Conservation (phyloP, 805 yeast species). For the Grigorovia yakushimaensis region DNA sequence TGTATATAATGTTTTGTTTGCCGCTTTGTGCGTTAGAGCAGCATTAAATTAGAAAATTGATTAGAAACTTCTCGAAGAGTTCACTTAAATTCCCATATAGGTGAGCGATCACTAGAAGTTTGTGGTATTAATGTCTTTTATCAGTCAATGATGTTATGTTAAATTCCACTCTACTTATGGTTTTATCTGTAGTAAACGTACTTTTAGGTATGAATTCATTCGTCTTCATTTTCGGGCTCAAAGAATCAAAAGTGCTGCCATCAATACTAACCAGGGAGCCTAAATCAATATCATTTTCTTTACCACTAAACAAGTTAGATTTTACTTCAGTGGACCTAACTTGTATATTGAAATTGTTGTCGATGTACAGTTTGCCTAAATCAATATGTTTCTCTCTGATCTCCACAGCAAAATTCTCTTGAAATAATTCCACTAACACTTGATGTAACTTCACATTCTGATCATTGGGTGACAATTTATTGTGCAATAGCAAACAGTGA, state of each 20-base stretch:
- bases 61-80: too few relatives aligned
- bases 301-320: too few relatives aligned
- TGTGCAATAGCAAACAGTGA: conserved; percentile 62
- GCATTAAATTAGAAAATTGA: too few relatives aligned
- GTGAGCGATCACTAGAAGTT: too few relatives aligned
- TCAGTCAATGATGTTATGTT: too few relatives aligned
- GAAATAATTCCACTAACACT: conserved; percentile 53
- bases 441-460: conserved; percentile 54
- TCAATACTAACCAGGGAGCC: too few relatives aligned
- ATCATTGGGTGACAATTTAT: conserved; percentile 43
- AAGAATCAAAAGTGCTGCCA: not conserved
- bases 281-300: too few relatives aligned
- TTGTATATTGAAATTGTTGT: not conserved
- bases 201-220: not conserved
- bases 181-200: not conserved
- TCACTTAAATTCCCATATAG: too few relatives aligned
- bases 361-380: conserved; percentile 5
- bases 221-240: not conserved
- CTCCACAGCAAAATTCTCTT: conserved; percentile 59
- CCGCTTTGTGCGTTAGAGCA: too few relatives aligned
- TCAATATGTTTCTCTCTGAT: conserved; percentile 33
- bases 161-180: too few relatives aligned
- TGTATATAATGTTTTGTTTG: too few relatives aligned
- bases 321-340: not conserved
- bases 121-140: too few relatives aligned